Conservation (phyloP, 345 rosid genomes). For the Jatropha curcas region DNA sequence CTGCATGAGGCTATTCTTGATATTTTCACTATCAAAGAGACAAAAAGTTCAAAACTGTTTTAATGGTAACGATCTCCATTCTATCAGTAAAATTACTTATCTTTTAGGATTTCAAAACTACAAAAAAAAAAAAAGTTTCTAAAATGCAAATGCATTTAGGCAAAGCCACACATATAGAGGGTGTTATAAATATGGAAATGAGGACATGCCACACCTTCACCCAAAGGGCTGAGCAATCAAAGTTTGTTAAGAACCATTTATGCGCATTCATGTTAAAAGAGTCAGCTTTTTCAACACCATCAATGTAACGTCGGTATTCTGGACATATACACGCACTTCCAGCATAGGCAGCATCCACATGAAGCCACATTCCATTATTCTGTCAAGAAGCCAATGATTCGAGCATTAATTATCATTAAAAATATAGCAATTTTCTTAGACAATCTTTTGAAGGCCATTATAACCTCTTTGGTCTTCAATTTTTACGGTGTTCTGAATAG, state of each 20-base stretch:
- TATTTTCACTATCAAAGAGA: not conserved
- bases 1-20: not conserved
- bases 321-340: conserved; percentile 96
- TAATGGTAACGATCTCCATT: not conserved
- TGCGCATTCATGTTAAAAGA: conserved; percentile 95
- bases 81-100: not conserved
- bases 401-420: conserved; percentile 2
- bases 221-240: conserved; percentile 90
- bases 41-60: not conserved
- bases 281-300: conserved; percentile 88
- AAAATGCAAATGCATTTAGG: not conserved
- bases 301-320: conserved; percentile 66
- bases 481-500: not conserved
- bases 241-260: conserved; percentile 87
- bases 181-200: conserved; percentile 3
- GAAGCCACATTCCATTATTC: conserved; percentile 79
- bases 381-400: conserved; percentile 31
- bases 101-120: not conserved
- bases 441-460: not conserved
- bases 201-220: conserved; percentile 56
- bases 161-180: not conserved
- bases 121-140: not conserved
- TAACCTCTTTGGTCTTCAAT: not conserved
- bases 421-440: not conserved
- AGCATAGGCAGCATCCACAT: conserved; percentile 91